phyloP scores from a whole-genome alignment of 192 early-diverging fungal species.

The Rhizophagus prolifer region DNA sequence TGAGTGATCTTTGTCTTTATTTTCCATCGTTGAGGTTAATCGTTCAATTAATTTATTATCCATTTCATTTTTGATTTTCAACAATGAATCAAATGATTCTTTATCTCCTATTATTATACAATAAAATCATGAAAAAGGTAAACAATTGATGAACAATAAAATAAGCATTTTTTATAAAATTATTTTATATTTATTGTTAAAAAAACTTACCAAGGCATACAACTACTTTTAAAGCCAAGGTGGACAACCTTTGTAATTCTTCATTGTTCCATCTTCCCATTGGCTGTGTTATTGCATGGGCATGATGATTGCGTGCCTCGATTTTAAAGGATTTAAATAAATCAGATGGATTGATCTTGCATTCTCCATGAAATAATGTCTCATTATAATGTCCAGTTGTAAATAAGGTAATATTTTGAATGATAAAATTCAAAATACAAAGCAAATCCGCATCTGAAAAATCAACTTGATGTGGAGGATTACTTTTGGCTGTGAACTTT shows the following conservation, averaged over 20 bases:
- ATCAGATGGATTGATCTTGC: background rate
- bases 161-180: background rate
- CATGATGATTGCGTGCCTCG: background rate
- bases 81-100: too few species aligned
- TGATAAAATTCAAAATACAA: slow-evolving; percentile 17
- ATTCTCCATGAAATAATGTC: slow-evolving; percentile 13
- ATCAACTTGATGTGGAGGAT: slow-evolving; percentile 6
- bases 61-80: too few species aligned
- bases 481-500: slow-evolving; percentile 8
- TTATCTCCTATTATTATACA: too few species aligned
- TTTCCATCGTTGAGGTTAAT: too few species aligned
- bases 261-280: slow-evolving; percentile 3
- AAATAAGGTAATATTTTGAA: slow-evolving; percentile 20
- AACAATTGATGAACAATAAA: too few species aligned
- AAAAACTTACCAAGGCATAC: background rate
- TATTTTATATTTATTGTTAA: too few species aligned
- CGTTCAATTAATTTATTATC: too few species aligned
- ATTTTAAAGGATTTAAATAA: slow-evolving; percentile 3
- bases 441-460: slow-evolving; percentile 13
- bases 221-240: background rate
- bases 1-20: too few species aligned
- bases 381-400: slow-evolving; percentile 1
- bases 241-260: background rate
- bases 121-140: too few species aligned
- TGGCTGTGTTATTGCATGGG: background rate